Conservation (phyloP, 2,329 filamentous ascomycete species). For the Ophiobolus disseminans region DNA sequence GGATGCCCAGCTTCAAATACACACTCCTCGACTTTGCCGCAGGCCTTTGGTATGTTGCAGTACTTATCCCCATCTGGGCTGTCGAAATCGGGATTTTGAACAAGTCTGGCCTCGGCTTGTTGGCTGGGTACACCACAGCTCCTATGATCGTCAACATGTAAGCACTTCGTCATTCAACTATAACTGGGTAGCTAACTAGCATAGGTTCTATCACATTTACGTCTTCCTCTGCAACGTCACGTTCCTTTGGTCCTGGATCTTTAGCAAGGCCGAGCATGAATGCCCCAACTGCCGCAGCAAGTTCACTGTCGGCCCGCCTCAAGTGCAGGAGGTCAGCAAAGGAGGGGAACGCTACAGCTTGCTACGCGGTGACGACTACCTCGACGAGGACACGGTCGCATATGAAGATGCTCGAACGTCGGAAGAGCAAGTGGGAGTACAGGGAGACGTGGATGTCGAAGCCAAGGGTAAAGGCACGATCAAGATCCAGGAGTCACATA, state of each 20-base stretch:
- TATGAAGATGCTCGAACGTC: slow-evolving; percentile 14
- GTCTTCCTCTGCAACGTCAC: slow-evolving; percentile 14
- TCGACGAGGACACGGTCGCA: slow-evolving; percentile 20
- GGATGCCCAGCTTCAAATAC: slow-evolving; percentile 3
- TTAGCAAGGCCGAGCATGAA: slow-evolving; percentile 8
- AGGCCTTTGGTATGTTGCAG: slow-evolving; percentile 8
- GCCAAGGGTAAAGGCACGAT: slow-evolving; percentile 14
- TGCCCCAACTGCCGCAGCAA: slow-evolving; percentile 26
- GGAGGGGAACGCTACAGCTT: slow-evolving; percentile 21
- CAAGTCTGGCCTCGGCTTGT: slow-evolving; percentile 10
- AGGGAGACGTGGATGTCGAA: slow-evolving; percentile 9
- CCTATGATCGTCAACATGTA: slow-evolving; percentile 32
- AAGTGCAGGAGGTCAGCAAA: slow-evolving; percentile 5
- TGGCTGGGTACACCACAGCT: slow-evolving; percentile 23
- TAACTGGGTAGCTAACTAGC: background rate
- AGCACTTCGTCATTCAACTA: background rate
- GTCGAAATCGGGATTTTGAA: slow-evolving; percentile 9
- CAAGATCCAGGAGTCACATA: slow-evolving; percentile 8
- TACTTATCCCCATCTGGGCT: slow-evolving; percentile 22
- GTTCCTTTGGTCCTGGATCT: background rate
- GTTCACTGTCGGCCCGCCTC: slow-evolving; percentile 1
- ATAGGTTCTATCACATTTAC: slow-evolving; percentile 19
- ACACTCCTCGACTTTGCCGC: slow-evolving; percentile 13
- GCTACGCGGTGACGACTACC: slow-evolving; percentile 24
- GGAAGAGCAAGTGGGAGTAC: slow-evolving; percentile 11